Base-by-base conservation (phyloP, 495 filamentous ascomycete genomes). In the Gamarada debralockiae region DNA sequence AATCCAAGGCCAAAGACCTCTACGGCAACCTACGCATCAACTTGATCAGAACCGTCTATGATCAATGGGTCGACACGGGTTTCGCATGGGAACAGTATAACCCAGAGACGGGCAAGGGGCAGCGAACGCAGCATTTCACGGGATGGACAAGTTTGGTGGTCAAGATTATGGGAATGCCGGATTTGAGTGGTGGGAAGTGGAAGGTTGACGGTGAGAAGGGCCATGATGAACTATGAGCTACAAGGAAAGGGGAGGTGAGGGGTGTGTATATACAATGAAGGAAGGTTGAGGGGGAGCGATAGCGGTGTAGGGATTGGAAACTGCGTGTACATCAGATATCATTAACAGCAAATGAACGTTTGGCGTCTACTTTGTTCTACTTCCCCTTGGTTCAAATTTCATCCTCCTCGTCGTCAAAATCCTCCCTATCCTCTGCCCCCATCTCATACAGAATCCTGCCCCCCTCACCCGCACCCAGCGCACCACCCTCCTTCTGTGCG, bases 81-180 rank as follows among this genome's bases (percentile, higher is more conserved):
- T 98, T 97, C 68, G 93, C 95, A 9, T 98, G 95, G 95, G 93
- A 98, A 66, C 93, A 98, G 70, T 98, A 97, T 70, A 91, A 96
- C 67, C 88, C 92, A 0, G 89, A 96, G 56, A 96, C 86, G 3
- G 93, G 93, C 42, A 78, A 80, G 50, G 93, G 93, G 27, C 95
- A 97, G 74, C 80, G 93, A 44, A 97, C 91, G 20, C 91, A 96
- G 72, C 93, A 97, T 73, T 98, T 98, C 66, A 95, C 92, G 14
- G 93, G 93, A 49, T 98, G 93, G 93, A 98, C 95, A 43, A 95
- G 89, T 67, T 73, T 97, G 67, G 92, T 97, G 57, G 92, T 97
- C 34, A 97, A 96, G 76, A 88, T 98, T 62, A 96, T 97, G 93
- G 78, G 78, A 36, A 92, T 98, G 89, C 85, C 85, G 18, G 79